These are phyloP conservation scores for Dendrobium nobile DNA, from an alignment of 106 monocot species.

Conservation along the genomic window DNA sequence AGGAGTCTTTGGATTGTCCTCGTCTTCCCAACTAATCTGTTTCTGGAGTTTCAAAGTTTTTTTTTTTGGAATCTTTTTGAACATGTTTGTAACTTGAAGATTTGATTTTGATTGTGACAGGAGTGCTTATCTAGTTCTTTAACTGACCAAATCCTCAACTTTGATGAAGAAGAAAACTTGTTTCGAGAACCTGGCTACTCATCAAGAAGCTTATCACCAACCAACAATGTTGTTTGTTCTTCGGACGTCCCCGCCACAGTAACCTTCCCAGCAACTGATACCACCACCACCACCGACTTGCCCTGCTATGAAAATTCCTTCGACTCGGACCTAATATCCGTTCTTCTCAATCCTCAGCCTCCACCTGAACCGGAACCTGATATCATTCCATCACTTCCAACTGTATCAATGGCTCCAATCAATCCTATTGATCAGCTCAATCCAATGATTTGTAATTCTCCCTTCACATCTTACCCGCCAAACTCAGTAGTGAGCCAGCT, in stretches of 20 bases:
- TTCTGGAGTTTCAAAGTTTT: no score
- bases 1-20: no score
- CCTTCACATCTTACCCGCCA: background rate
- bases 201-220: slow-evolving; percentile 20
- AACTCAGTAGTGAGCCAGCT: slow-evolving; percentile 8
- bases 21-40: no score
- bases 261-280: background rate
- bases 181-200: background rate
- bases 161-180: slow-evolving; percentile 39
- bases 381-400: background rate
- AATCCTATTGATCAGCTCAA: background rate
- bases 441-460: background rate
- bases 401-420: background rate
- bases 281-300: background rate
- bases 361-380: slow-evolving; percentile 7
- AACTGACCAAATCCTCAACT: slow-evolving; percentile 40
- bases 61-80: background rate
- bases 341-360: slow-evolving; percentile 26
- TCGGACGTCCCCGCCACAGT: background rate
- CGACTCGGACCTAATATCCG: slow-evolving; percentile 23
- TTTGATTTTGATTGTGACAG: slow-evolving; percentile 18
- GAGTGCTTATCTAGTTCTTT: slow-evolving; percentile 55
- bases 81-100: background rate
- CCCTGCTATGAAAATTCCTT: slow-evolving; percentile 23
- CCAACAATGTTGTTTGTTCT: background rate